Evolutionary conservation across 306 rosid species (phyloP).

Genomic region (Corylus americana): DNA sequence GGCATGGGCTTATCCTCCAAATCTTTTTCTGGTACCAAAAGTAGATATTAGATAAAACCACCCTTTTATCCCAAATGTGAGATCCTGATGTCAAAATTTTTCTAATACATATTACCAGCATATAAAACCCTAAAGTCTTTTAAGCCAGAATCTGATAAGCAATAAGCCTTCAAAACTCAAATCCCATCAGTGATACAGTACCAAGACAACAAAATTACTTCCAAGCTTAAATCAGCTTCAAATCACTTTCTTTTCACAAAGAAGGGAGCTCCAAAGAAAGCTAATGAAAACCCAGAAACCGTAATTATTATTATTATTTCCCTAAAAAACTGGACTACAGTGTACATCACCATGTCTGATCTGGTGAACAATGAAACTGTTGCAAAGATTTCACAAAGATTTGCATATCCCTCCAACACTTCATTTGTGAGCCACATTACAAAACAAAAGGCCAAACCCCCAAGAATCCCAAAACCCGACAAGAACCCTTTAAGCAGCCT

Average conservation of each 20-base stretch:
- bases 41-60: background rate
- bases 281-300: background rate
- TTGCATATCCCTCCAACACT: slow-evolving; percentile 23
- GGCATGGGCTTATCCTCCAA: slow-evolving; percentile 41
- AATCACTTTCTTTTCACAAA: background rate
- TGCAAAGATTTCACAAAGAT: slow-evolving; percentile 14
- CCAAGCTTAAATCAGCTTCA: slow-evolving; percentile 5
- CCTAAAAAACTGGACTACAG: background rate
- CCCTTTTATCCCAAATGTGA: background rate
- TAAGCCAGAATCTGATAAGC: slow-evolving; percentile 12
- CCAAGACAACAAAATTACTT: background rate
- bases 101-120: background rate
- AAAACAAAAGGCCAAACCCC: slow-evolving; percentile 1
- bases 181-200: slow-evolving; percentile 22
- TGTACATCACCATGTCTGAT: background rate
- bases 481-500: background rate
- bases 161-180: slow-evolving; percentile 21
- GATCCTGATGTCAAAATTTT: background rate
- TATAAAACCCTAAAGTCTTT: slow-evolving; percentile 8
- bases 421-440: slow-evolving; percentile 20
- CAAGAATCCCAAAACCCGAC: background rate
- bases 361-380: background rate
- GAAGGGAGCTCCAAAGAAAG: background rate
- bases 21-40: slow-evolving; percentile 2
- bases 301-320: background rate